Base-by-base conservation (phyloP, 2,329 filamentous ascomycete genomes). In the Fusarium domesticum region DNA sequence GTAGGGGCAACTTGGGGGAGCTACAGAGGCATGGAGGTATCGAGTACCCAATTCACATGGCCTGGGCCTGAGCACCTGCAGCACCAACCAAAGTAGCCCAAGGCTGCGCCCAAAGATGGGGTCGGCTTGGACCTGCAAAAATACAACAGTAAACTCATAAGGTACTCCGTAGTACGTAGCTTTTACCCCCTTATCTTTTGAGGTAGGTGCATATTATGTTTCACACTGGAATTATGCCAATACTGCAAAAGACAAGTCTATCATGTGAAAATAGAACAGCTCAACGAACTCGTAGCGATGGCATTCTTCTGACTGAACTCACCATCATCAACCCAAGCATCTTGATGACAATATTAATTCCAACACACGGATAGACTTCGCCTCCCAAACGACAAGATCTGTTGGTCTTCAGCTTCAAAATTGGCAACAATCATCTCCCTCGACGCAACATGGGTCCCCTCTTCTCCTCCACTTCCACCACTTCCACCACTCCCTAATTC, bases 21-120 rank as follows among this genome's bases (percentile, higher is more conserved):
- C n/a, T n/a, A n/a, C n/a, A n/a, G n/a, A n/a, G n/a, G n/a, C n/a
- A n/a, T n/a, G n/a, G n/a, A n/a, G n/a, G n/a, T n/a, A n/a, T n/a
- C n/a, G n/a, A n/a, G n/a, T n/a, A n/a, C n/a, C n/a, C n/a, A n/a
- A n/a, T n/a, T n/a, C 23, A 5, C 4, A 28, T 11, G 23, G 23
- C 23, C 23, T 28, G 23, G 23, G 14, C 23, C 23, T 11, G 7
- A 28, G 23, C 20, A 23, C 23, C 23, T 28, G 23, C 14, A 28
- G 23, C 23, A 28, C 10, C 23, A 11, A 12, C 23, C 14, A 28
- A n/a, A n/a, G n/a, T n/a, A n/a, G n/a, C n/a, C n/a, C n/a, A 54
- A 42, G 42, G 42, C 47, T 42, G 45, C 48, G 50, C 54, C 50
- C 43, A 56, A 59, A 58, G 52, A 59, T 56, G 56, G 56, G 56